Conservation (phyloP, 1,284 basidiomycete genomes). For the Cryptococcus sp. region DNA sequence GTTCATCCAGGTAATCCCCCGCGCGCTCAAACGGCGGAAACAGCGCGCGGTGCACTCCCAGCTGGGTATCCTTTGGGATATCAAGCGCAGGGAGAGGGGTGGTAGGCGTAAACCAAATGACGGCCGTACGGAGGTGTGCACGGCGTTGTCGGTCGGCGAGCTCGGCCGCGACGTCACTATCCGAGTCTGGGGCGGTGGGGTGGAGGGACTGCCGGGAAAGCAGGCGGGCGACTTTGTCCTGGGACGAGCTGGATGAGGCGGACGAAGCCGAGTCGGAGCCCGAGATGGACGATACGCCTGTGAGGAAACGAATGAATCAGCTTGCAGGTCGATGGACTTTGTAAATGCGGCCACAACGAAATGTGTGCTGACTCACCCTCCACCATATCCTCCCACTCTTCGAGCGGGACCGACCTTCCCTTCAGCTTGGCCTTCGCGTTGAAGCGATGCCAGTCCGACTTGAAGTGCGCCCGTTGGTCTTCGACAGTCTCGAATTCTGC, state of each 20-base stretch:
- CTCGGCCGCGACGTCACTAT: constrained; percentile 46
- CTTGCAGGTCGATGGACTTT: neutral
- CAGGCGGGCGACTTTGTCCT: constrained; percentile 57
- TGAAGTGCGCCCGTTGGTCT: constrained; percentile 82
- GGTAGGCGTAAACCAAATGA: constrained; percentile 79
- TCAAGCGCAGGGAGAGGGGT: constrained; percentile 46
- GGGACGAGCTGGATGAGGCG: constrained; percentile 54
- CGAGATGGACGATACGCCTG: constrained; percentile 81
- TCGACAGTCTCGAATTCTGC: constrained; percentile 68
- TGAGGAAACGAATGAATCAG: neutral
- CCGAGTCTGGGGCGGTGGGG: constrained; percentile 16
- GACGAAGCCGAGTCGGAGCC: constrained; percentile 75
- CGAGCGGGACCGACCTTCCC: constrained; percentile 58
- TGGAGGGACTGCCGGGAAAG: constrained; percentile 58
- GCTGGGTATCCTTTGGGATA: constrained; percentile 65
- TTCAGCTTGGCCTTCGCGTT: constrained; percentile 83
- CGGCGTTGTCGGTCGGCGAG: constrained; percentile 43
- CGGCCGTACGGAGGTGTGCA: constrained; percentile 63
- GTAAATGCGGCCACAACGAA: neutral
- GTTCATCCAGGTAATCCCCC: constrained; percentile 47
- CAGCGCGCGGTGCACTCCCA: constrained; percentile 78
- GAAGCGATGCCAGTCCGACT: constrained; percentile 96
- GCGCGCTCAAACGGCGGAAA: constrained; percentile 58
- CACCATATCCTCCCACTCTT: constrained; percentile 71
- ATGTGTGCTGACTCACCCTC: constrained; percentile 59